phyloP scores from a whole-genome alignment of 768 basidiomycete species.

The Russula olivacea region DNA sequence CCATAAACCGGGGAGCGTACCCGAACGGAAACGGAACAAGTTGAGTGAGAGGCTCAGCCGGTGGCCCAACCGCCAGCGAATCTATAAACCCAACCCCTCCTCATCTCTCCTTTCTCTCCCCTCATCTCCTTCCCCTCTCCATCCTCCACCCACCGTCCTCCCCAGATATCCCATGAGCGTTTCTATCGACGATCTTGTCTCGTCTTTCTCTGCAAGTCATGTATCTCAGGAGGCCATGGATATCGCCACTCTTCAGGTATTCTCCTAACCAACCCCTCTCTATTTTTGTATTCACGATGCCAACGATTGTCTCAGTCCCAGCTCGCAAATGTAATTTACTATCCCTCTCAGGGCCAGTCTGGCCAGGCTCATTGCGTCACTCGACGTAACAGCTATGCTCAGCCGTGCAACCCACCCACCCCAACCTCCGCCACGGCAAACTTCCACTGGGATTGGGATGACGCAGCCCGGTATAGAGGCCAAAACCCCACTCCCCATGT shows the following conservation, averaged over 20 bases:
- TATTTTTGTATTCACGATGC: not conserved
- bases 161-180: slow-evolving; percentile 35
- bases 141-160: not conserved
- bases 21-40: not conserved
- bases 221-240: slow-evolving; percentile 51
- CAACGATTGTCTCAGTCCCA: slow-evolving; percentile 35
- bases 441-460: slow-evolving; percentile 31
- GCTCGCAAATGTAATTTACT: slow-evolving; percentile 40
- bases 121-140: slow-evolving; percentile 2
- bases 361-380: slow-evolving; percentile 23
- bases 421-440: slow-evolving; percentile 32
- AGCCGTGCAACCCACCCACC: slow-evolving; percentile 40
- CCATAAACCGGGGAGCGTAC: not conserved
- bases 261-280: slow-evolving; percentile 22
- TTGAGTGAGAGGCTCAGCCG: not conserved
- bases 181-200: slow-evolving; percentile 48
- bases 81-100: slow-evolving; percentile 5
- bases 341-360: slow-evolving; percentile 31
- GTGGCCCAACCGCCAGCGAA: not conserved
- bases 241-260: slow-evolving; percentile 44
- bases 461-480: slow-evolving; percentile 4
- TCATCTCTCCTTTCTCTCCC: not conserved
- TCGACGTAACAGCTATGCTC: slow-evolving; percentile 34
- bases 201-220: slow-evolving; percentile 42
- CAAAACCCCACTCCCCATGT: slow-evolving; percentile 7